Evolutionary conservation across 108 stramenopile genomes (phyloP).

Genomic region (Chaetoceros tenuissimus): DNA sequence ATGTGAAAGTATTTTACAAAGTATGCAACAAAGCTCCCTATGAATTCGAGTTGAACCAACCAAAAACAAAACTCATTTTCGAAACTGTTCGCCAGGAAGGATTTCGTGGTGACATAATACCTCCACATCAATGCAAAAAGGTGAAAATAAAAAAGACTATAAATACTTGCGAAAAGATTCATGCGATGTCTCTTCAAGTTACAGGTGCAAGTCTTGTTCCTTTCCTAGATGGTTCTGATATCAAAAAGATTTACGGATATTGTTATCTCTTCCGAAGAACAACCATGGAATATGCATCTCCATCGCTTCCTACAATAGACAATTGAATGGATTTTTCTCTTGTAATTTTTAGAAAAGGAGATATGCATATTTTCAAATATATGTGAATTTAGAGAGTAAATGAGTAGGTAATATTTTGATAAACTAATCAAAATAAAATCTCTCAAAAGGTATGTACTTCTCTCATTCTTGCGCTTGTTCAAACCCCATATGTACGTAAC

Average conservation of each 20-base stretch:
- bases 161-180: neutral
- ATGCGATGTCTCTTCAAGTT: neutral
- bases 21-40: neutral
- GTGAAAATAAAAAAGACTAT: neutral
- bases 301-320: too few species aligned
- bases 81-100: neutral
- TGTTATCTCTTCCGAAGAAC: neutral
- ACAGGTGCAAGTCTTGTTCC: neutral
- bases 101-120: neutral
- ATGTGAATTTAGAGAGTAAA: too few species aligned
- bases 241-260: neutral
- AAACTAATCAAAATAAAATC: too few species aligned
- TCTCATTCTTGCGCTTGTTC: too few species aligned
- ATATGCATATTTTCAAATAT: too few species aligned
- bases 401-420: too few species aligned
- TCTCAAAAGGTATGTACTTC: too few species aligned
- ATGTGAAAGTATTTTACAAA: neutral
- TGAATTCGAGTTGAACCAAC: neutral
- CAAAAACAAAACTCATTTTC: neutral
- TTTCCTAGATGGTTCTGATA: too few species aligned
- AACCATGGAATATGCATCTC: neutral
- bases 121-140: neutral
- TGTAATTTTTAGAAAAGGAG: too few species aligned
- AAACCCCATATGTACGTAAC: too few species aligned
- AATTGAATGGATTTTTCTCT: too few species aligned